Evolutionary conservation across 805 yeast genomes (phyloP).

Genomic region (Wickerhamiella australiensis): DNA sequence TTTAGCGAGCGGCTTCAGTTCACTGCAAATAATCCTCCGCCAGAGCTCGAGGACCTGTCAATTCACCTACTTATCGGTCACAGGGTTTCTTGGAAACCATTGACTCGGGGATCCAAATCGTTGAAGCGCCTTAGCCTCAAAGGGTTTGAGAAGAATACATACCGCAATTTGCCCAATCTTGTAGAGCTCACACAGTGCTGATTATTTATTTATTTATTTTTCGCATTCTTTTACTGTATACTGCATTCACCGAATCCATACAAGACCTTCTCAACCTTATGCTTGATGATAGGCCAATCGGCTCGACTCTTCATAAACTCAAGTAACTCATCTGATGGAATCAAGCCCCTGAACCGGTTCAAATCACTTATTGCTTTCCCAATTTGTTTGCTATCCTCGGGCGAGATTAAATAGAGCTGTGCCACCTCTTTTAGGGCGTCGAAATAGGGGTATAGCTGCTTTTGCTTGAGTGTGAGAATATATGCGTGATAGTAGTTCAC

Average conservation of each 20-base stretch:
- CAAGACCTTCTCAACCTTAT: constrained; percentile 85
- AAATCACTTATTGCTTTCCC: constrained; percentile 76
- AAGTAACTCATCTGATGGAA: constrained; percentile 86
- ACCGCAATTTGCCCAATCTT: constrained; percentile 3
- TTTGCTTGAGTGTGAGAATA: constrained; percentile 42
- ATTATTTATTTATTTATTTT: not conserved
- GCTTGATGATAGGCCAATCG: constrained; percentile 70
- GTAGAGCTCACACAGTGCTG: not conserved
- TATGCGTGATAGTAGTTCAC: constrained; percentile 68
- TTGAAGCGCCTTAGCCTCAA: constrained; percentile 6
- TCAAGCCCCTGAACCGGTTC: constrained; percentile 75
- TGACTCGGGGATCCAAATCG: constrained; percentile 8
- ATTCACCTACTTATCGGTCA: constrained; percentile 11
- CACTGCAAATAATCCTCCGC: constrained; percentile 10
- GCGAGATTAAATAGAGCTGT: constrained; percentile 61
- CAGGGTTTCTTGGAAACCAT: constrained; percentile 14
- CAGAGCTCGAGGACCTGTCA: not conserved
- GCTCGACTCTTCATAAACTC: constrained; percentile 78
- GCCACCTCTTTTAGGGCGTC: constrained; percentile 76
- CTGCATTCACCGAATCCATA: constrained; percentile 60
- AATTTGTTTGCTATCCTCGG: constrained; percentile 66
- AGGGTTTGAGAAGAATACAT: constrained; percentile 7
- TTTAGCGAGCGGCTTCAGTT: constrained; percentile 14
- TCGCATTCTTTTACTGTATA: constrained; percentile 3
- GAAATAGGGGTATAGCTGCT: constrained; percentile 53